Percentiles rank a stretch among this genome's conserved stretches.
Conservation (phyloP, 192 early-diverging fungal species). For the Chytriomyces sp. region DNA sequence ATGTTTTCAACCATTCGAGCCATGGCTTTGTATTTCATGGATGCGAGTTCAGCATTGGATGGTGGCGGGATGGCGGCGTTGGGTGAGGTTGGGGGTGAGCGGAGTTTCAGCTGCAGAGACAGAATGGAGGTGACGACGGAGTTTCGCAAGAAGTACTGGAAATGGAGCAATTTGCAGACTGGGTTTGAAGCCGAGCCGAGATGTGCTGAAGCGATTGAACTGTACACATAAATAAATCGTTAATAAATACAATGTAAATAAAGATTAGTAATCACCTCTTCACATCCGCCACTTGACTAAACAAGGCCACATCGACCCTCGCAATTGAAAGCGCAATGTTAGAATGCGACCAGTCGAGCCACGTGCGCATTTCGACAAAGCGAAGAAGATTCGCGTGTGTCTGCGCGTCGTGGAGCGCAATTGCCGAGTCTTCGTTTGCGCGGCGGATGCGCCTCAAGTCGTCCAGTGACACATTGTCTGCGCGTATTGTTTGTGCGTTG, state of each 20-base stretch:
- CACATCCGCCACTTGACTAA: background rate
- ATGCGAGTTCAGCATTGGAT: background rate
- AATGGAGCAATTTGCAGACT: background rate
- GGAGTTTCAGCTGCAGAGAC: background rate
- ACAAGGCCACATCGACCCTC: background rate
- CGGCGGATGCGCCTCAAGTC: slow-evolving; percentile 3
- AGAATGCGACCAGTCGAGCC: background rate
- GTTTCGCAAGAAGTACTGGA: background rate
- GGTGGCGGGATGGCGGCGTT: background rate
- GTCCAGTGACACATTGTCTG: background rate
- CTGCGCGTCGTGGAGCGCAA: background rate
- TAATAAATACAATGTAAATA: background rate
- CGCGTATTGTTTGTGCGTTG: no score
- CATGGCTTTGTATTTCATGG: background rate
- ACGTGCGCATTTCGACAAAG: background rate
- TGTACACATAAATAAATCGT: no score
- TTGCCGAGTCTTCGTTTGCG: slow-evolving; percentile 5
- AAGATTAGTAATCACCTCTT: background rate
- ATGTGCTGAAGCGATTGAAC: background rate
- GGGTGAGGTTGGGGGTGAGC: background rate
- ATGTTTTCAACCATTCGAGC: slow-evolving; percentile 16
- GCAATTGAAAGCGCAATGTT: background rate
- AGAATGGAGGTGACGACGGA: background rate
- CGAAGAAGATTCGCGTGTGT: background rate
- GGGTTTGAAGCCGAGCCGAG: background rate